phyloP scores from a whole-genome alignment of 768 basidiomycete species.

The Xerocomellus amylosporus region DNA sequence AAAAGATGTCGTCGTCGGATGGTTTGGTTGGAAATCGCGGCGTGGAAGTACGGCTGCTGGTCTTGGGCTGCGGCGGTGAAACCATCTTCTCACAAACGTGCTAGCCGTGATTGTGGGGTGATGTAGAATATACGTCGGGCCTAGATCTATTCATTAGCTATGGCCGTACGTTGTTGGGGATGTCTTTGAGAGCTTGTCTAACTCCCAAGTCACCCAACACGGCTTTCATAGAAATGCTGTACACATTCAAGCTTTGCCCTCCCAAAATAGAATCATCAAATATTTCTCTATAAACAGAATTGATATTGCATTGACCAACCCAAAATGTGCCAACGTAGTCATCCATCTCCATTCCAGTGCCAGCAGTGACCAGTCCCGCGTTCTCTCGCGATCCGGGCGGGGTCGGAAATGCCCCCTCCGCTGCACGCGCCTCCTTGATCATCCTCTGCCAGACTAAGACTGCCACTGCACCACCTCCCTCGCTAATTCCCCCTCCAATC shows the following conservation, averaged over 20 bases:
- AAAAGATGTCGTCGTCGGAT: slow-evolving; percentile 63
- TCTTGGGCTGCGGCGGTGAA: slow-evolving; percentile 28
- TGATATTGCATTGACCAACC: too few species aligned
- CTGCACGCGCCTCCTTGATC: slow-evolving; percentile 46
- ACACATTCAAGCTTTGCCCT: slow-evolving; percentile 5
- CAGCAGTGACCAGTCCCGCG: too few species aligned
- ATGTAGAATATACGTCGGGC: background rate
- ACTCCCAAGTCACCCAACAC: slow-evolving; percentile 60
- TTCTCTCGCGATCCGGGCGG: too few species aligned
- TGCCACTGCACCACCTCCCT: slow-evolving; percentile 50
- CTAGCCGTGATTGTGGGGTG: background rate
- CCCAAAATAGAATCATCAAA: slow-evolving; percentile 30
- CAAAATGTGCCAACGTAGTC: too few species aligned
- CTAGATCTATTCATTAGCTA: slow-evolving; percentile 20
- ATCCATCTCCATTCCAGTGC: too few species aligned
- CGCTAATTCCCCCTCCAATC: slow-evolving; percentile 44
- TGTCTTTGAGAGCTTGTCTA: slow-evolving; percentile 53
- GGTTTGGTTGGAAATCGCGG: slow-evolving; percentile 43
- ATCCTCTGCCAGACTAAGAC: too few species aligned
- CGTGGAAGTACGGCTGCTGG: slow-evolving; percentile 23
- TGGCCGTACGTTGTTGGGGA: slow-evolving; percentile 51
- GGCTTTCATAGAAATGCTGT: slow-evolving; percentile 34
- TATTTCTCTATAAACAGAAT: slow-evolving; percentile 18
- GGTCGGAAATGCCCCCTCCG: too few species aligned
- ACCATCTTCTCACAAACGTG: background rate